Evolutionary conservation across 1,139 yeast species (phyloP).

Genomic region (Meyerozyma smithsonii): DNA sequence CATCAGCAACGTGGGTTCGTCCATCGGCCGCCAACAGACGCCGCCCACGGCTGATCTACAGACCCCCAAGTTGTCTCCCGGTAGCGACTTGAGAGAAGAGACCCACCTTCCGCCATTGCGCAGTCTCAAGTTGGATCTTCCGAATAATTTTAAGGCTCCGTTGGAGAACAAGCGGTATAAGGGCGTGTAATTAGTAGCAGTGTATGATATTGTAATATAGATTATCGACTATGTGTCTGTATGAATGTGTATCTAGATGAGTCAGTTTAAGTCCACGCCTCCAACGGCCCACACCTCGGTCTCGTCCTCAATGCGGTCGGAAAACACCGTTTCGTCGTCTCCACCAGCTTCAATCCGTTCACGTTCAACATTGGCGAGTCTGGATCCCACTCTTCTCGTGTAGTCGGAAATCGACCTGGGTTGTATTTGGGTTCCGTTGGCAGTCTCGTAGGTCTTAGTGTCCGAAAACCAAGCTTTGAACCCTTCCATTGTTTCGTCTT

Average conservation of each 20-base stretch:
- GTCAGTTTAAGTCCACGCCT: slow-evolving; percentile 40
- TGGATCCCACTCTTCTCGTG: slow-evolving; percentile 77
- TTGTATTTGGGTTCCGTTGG: slow-evolving; percentile 47
- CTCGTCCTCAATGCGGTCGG: slow-evolving; percentile 85
- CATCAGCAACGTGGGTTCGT: slow-evolving; percentile 5
- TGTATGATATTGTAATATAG: neutral
- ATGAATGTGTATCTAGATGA: too few species aligned
- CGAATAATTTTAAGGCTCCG: slow-evolving; percentile 8
- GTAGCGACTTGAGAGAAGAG: neutral
- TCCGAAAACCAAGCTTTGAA: slow-evolving; percentile 60
- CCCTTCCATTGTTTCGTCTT: slow-evolving; percentile 52
- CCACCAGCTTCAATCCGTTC: slow-evolving; percentile 90
- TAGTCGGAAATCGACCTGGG: slow-evolving; percentile 81
- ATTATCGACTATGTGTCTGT: neutral
- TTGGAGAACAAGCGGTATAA: slow-evolving; percentile 2
- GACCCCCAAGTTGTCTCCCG: slow-evolving; percentile 2
- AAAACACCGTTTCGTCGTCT: slow-evolving; percentile 77
- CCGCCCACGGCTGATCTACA: slow-evolving; percentile 1
- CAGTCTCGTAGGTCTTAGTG: slow-evolving; percentile 26
- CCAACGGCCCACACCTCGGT: slow-evolving; percentile 87
- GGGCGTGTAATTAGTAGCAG: slow-evolving; percentile 2
- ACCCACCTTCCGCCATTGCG: slow-evolving; percentile 11
- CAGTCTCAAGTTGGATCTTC: slow-evolving; percentile 13
- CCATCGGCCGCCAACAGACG: slow-evolving; percentile 1
- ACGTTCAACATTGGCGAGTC: slow-evolving; percentile 81